Percentiles rank a stretch among this genome's conserved stretches.
Conservation (phyloP, 345 rosid genomes). For the Camelina neglecta region DNA sequence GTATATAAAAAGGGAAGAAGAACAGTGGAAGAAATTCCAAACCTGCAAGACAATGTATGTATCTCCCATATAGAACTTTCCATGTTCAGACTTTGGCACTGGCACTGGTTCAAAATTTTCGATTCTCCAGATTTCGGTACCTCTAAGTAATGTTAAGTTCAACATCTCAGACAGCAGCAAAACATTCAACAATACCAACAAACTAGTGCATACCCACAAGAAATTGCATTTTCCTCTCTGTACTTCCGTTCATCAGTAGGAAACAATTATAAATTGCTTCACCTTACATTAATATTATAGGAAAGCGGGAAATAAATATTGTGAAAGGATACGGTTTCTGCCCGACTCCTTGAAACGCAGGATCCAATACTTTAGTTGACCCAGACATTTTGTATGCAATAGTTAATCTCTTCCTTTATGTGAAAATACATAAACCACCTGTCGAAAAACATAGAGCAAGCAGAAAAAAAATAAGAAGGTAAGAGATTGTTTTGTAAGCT, state of each 20-base stretch:
- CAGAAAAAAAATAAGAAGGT: slow-evolving; percentile 9
- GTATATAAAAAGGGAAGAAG: not conserved
- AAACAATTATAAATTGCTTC: not conserved
- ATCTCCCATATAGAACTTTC: slow-evolving; percentile 98
- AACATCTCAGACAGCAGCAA: slow-evolving; percentile 40
- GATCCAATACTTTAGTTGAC: slow-evolving; percentile 80
- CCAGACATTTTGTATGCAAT: slow-evolving; percentile 62
- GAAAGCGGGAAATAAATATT: slow-evolving; percentile 6
- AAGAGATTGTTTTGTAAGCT: slow-evolving; percentile 1
- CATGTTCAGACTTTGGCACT: slow-evolving; percentile 84
- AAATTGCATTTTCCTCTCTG: slow-evolving; percentile 1
- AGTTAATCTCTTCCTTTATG: slow-evolving; percentile 23
- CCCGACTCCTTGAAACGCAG: slow-evolving; percentile 96
- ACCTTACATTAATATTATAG: not conserved
- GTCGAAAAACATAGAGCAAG: slow-evolving; percentile 23
- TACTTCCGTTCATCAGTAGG: not conserved
- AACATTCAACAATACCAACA: slow-evolving; percentile 14
- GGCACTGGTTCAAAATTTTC: slow-evolving; percentile 93
- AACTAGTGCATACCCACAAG: slow-evolving; percentile 7
- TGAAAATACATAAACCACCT: slow-evolving; percentile 30
- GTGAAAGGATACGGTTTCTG: slow-evolving; percentile 91
- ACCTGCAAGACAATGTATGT: slow-evolving; percentile 95
- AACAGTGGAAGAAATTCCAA: slow-evolving; percentile 16
- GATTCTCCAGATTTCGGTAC: slow-evolving; percentile 96
- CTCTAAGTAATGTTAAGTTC: slow-evolving; percentile 76